A percentile compares a stretch with the other conserved stretches of the same genome.
Evolutionary conservation across 2,329 filamentous ascomycete species (phyloP).

Genomic region (Ceratocystis lukuohia): DNA sequence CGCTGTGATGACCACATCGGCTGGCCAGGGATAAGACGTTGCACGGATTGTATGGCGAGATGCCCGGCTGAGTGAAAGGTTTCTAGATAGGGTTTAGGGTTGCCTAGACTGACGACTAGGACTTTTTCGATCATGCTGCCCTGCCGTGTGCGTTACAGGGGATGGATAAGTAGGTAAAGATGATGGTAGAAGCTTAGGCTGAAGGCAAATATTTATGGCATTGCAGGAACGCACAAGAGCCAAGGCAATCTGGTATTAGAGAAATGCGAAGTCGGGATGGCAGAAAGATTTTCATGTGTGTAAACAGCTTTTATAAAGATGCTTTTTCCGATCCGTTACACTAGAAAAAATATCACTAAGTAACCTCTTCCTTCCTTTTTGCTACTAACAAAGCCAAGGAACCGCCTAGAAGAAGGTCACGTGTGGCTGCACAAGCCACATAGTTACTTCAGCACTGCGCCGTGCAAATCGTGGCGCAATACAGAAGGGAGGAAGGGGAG

Average conservation of each 20-base stretch:
- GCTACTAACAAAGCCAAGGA: not conserved
- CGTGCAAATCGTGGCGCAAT: constrained; percentile 1
- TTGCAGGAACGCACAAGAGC: no score
- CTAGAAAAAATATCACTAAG: not conserved
- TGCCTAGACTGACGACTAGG: constrained; percentile 78
- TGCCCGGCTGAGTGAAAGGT: constrained; percentile 85
- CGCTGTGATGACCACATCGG: constrained; percentile 36
- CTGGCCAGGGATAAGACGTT: constrained; percentile 33
- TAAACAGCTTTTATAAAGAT: not conserved
- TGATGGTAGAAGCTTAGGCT: no score
- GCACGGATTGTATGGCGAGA: constrained; percentile 52
- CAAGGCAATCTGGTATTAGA: no score
- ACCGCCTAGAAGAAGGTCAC: not conserved
- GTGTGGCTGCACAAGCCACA: constrained; percentile 6
- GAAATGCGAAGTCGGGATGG: no score
- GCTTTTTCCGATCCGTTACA: not conserved
- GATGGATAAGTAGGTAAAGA: no score
- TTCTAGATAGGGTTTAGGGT: constrained; percentile 59
- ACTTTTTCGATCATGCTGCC: constrained; percentile 34
- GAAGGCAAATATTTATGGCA: no score
- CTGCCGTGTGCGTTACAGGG: constrained; percentile 17
- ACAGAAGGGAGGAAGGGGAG: not conserved
- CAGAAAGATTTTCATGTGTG: no score
- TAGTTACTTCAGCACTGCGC: not conserved
- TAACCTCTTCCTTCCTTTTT: no score